Base-by-base conservation (phyloP, 1,284 basidiomycete species). In the Rhodotorula sp. region DNA sequence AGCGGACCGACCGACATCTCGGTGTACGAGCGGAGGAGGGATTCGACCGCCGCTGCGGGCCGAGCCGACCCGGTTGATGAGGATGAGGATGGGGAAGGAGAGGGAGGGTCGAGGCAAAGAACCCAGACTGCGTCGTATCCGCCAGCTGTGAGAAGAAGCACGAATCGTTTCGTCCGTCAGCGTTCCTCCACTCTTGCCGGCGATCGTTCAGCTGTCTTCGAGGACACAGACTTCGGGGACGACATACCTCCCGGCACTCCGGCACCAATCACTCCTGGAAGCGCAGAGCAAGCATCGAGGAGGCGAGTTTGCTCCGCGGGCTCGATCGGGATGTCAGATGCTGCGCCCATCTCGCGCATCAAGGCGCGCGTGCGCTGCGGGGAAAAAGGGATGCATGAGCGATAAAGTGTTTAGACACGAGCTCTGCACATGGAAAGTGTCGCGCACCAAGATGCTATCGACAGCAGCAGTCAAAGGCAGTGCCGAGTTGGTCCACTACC, bases 41-140 rank as follows among this genome's bases (percentile, higher is more conserved):
- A 7, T 18, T 62, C 59, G 44, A 70, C 60, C 4, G 53, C 58
- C 6, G 59, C 37, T 33, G 54, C 56, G 83, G 82, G 62, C 17
- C 53, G 53, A 17, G 53, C 3, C 26, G 53, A 29, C 4, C 30
- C 53, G 53, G 14, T 29, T 82, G 80, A 48, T 4, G 58, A 33
- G 1, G 30, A 12, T 6, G 56, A 17, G 8, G 62, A 20, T 2
- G 59, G 22, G 29, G 60, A 18, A 3, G 60, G 29, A 5, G 63
- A n/a, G 26, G 82, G 78, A 10, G 89, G 87, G 66, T 91, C 89
- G 75, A 89, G 85, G 10, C 92, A 86, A 22, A 99, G 86, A 14
- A 99, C 83, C 90, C 93, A 99, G 66, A 99, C 86, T 2, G 96
- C 96, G 79, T 99, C 96, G 80, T 91, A 99, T 1, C 96, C 96